Percentiles rank a stretch among this genome's conserved stretches.
phyloP scores from a whole-genome alignment of 768 basidiomycete species.

The Mycena amicta region DNA sequence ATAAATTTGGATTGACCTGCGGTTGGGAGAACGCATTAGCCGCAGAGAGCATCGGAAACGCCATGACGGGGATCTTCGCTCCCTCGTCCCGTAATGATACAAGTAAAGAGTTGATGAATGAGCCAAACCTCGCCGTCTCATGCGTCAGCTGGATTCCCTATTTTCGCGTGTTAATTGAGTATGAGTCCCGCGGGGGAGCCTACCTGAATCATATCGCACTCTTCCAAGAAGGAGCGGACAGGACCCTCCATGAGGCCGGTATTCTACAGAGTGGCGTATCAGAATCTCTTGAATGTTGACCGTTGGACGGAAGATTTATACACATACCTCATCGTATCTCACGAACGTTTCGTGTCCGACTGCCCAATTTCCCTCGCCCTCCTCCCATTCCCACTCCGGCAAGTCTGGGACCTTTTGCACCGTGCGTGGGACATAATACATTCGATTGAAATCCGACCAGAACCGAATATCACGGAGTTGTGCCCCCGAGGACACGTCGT shows the following conservation, averaged over 20 bases:
- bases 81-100: constrained; percentile 68
- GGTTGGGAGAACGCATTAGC: constrained; percentile 23
- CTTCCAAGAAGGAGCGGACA: constrained; percentile 70
- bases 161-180: background rate
- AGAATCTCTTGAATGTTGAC: background rate
- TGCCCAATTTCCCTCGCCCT: constrained; percentile 57
- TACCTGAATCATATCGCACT: constrained; percentile 77
- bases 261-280: constrained; percentile 42
- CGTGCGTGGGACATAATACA: constrained; percentile 66
- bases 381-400: constrained; percentile 49
- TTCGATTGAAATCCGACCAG: constrained; percentile 72
- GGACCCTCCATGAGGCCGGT: constrained; percentile 69
- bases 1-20: background rate
- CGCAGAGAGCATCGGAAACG: constrained; percentile 60
- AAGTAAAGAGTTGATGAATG: constrained; percentile 63
- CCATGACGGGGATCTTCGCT: constrained; percentile 58
- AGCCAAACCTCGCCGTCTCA: constrained; percentile 65
- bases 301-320: too few species aligned
- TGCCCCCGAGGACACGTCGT: constrained; percentile 6
- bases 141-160: constrained; percentile 73
- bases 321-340: constrained; percentile 56
- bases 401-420: constrained; percentile 65
- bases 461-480: constrained; percentile 45
- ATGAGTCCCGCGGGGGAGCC: background rate
- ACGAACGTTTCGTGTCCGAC: constrained; percentile 52